A percentile compares a stretch with the other conserved stretches of the same genome.
phyloP scores from a whole-genome alignment of 2,329 filamentous ascomycete genomes.

The Calonectria crousiana region DNA sequence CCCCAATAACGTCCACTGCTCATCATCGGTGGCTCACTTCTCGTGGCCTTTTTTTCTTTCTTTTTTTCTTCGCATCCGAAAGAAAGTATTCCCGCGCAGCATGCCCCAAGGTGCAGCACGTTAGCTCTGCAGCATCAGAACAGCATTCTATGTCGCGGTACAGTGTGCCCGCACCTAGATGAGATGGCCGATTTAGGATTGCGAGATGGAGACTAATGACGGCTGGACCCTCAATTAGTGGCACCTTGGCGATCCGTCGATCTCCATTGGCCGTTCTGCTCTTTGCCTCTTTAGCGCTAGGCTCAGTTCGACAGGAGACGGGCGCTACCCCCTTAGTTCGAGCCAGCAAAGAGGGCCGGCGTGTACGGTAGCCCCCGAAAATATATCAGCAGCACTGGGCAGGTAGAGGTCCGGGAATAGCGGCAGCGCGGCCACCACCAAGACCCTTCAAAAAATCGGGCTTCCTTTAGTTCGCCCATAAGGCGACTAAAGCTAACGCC shows the following conservation, averaged over 20 bases:
- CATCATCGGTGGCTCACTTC: neutral
- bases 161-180: neutral
- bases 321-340: conserved; percentile 1
- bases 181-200: neutral
- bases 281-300: neutral
- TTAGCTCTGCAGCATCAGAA: neutral
- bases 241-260: neutral
- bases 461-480: no score
- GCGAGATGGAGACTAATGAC: neutral
- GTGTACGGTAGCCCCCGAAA: neutral
- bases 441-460: neutral
- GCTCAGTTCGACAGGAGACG: neutral
- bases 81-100: neutral
- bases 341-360: neutral
- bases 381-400: neutral
- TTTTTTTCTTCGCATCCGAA: neutral
- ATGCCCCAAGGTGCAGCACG: neutral
- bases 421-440: neutral
- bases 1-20: neutral
- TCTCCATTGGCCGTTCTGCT: neutral
- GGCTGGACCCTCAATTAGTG: neutral
- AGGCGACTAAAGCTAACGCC: neutral
- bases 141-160: neutral
- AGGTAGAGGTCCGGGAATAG: neutral
- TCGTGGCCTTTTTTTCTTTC: neutral